Evolutionary conservation across 306 rosid genomes (phyloP), one percentile per base, ranked within the genome.

Genomic region (Ceratonia siliqua): DNA sequence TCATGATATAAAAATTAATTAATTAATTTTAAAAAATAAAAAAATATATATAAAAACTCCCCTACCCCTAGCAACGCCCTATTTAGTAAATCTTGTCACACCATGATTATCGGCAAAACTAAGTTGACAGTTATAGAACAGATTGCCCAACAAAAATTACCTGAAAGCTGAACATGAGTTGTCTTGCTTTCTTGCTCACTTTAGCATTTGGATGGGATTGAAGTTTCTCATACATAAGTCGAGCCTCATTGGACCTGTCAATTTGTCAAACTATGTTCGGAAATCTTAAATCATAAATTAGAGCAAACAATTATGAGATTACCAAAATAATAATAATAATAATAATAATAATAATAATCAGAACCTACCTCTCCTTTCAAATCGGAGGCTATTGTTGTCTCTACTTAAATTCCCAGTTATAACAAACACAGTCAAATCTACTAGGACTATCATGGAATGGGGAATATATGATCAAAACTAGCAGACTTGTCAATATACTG

Each of bases 131-230:
- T 22, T 70, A 64, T 36, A 27, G 55, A 58, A 21, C 52, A 49
- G 5, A 56, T 8, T 73, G 46, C 33, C 38, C 12, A 78, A 18
- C 18, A 43, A 55, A 72, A 77, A 53, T 81, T 85, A 91, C 97
- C 98, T 88, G 89, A 78, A 94, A 94, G 74, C 92, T 88, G 81
- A 81, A 87, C 82, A 70, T 28, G 67, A 91, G 88, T 59, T 94
- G 96, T 77, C 96, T 85, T 57, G 97, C 98, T 81, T 80, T 87
- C 91, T 94, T 91, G 86, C 84, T 83, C 52, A 94, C 92, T 82
- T 80, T 72, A 78, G 85, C 57, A 78, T n/a, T 88, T 46, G 96
- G 96, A 62, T 91, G 98, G 70, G 96, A 87, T 50, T 74, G 83
- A 68, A 94, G 96, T 89, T 84, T 89, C 84, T 94, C 97, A 57